These are phyloP conservation scores for Mycena albidolilacea DNA, from an alignment of 768 basidiomycete genomes.

Conservation along the genomic window DNA sequence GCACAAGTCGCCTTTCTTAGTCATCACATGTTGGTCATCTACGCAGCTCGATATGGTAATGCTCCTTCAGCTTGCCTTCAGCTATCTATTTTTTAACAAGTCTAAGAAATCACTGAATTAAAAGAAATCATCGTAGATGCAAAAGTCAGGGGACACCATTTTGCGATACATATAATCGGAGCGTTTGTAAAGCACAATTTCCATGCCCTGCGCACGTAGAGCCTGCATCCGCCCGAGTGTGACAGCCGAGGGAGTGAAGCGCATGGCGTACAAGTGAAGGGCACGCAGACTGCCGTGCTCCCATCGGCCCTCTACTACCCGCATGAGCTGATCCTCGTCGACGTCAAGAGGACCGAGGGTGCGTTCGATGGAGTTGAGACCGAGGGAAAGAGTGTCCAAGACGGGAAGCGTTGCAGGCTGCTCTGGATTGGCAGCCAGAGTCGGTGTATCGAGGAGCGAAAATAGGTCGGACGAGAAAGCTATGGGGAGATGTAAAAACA, in stretches of 20 bases:
- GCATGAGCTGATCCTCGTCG: constrained; percentile 4
- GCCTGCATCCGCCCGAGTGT: constrained; percentile 10
- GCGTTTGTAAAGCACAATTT: neutral
- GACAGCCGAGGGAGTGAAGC: neutral
- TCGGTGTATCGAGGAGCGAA: neutral
- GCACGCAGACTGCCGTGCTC: constrained; percentile 3
- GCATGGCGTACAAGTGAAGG: neutral
- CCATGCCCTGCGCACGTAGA: constrained; percentile 13
- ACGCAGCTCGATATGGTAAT: too few relatives aligned
- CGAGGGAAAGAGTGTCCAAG: neutral
- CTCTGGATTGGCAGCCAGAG: neutral
- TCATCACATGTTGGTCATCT: too few relatives aligned
- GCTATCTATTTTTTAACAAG: neutral
- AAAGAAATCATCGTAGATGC: neutral
- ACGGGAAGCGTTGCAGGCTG: neutral
- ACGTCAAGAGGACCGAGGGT: neutral
- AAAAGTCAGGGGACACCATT: neutral
- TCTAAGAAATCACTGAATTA: too few relatives aligned
- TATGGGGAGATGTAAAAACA: neutral
- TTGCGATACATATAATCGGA: neutral
- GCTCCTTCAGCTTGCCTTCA: too few relatives aligned
- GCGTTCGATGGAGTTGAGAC: neutral
- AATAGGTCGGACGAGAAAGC: neutral
- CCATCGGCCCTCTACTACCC: constrained; percentile 11
- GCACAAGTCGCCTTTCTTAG: too few relatives aligned